Conservation (phyloP, 225 moss, liverwort and hornwort genomes). For the Ulota crispa region DNA sequence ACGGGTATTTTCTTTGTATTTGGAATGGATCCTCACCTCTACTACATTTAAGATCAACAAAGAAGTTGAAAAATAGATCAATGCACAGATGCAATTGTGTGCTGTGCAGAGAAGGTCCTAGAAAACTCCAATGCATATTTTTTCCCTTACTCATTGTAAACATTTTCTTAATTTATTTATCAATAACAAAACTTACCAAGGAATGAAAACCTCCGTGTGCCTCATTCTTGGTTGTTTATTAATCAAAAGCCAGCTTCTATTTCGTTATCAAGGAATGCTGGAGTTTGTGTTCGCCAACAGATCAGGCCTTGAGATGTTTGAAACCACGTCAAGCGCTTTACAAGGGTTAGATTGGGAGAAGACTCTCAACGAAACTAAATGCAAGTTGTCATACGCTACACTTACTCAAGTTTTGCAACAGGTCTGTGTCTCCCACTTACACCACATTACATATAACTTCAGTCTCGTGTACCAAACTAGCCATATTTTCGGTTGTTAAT, state of each 20-base stretch:
- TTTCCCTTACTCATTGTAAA: not conserved
- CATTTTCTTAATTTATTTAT: too few species aligned
- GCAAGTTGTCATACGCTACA: conserved; percentile 74
- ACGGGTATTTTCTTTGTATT: too few species aligned
- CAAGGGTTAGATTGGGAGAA: conserved; percentile 95
- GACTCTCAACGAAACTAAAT: conserved; percentile 76
- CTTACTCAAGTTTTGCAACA: conserved; percentile 93
- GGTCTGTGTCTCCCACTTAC: conserved; percentile 32
- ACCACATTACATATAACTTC: not conserved
- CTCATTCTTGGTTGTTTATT: not conserved
- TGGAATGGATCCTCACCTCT: too few species aligned
- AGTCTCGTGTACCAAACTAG: too few species aligned
- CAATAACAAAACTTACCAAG: not conserved
- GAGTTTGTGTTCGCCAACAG: conserved; percentile 89
- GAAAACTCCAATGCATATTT: not conserved
- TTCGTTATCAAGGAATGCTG: conserved; percentile 58
- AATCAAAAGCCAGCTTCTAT: not conserved
- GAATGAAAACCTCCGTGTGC: not conserved
- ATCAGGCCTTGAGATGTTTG: conserved; percentile 89
- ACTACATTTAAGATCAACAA: too few species aligned
- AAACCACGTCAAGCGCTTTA: conserved; percentile 68
- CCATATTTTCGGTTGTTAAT: not conserved
- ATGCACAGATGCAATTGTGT: conserved; percentile 45
- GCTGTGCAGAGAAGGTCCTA: conserved; percentile 85
- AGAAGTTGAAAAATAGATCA: too few species aligned